Conservation (phyloP, 805 yeast species). For the Candida germanica region DNA sequence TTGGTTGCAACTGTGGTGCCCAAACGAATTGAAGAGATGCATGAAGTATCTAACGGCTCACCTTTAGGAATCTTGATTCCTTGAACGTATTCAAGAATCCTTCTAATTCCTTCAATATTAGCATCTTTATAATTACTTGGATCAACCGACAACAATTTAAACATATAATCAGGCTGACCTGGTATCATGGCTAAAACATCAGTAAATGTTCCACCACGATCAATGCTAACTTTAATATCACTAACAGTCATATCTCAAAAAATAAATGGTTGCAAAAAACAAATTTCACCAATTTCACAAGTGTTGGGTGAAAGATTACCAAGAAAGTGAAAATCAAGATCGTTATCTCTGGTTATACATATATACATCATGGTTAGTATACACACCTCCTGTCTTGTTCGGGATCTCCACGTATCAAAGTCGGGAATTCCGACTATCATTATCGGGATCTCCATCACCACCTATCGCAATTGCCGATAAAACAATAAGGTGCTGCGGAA, state of each 20-base stretch:
- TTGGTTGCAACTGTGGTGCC: conserved; percentile 95
- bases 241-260: conserved; percentile 1
- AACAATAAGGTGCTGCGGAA: too few species aligned
- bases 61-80: conserved; percentile 49
- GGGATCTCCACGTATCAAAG: too few species aligned
- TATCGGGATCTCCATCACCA: too few species aligned
- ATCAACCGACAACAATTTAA: conserved; percentile 79
- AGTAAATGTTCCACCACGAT: conserved; percentile 81
- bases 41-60: conserved; percentile 41
- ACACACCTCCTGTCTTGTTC: too few species aligned
- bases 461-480: too few species aligned
- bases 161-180: conserved; percentile 53
- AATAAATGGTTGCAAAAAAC: too few species aligned
- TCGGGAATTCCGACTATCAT: too few species aligned
- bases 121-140: conserved; percentile 83
- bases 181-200: conserved; percentile 52
- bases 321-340: too few species aligned
- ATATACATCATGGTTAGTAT: too few species aligned
- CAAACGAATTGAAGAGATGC: conserved; percentile 67
- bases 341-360: too few species aligned
- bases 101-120: conserved; percentile 82
- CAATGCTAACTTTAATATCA: conserved; percentile 15
- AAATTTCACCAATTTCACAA: too few species aligned
- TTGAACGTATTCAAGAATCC: conserved; percentile 60
- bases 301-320: too few species aligned